Evolutionary conservation across 225 moss, liverwort and hornwort species (phyloP), one percentile per base, ranked within the genome.

Genomic region (Takakia lepidozioides): DNA sequence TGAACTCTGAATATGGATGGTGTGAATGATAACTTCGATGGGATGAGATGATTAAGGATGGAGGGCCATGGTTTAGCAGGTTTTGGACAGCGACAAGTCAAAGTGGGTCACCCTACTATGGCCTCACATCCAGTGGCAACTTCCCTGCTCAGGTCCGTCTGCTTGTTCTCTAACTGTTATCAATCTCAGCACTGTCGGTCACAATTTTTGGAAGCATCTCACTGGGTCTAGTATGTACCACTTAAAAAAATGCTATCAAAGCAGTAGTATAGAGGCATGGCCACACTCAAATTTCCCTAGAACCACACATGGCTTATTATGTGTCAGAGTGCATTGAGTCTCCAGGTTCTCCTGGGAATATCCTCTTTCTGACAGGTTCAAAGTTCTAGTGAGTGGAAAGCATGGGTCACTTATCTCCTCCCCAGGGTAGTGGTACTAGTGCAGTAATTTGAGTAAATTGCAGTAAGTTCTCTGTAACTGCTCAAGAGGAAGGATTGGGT

Each of bases 71-170:
- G 41, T 41, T 66, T 48, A 42, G 44, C 61, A 93, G 93, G 76
- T 98, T 79, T 53, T 98, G 98, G 98, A 98, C 98, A 64, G 71
- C 78, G 54, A 85, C 80, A 21, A 72, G 62, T 11, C 72, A 91
- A 63, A 67, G 13, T 56, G 98, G 98, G 13, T 85, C 74, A 42
- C 98, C 91, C 47, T 98, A 98, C 42, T 81, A 91, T 59, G 98
- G 91, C 55, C 60, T 91, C 11, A 98, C 98, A 21, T 91, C 98
- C 9, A 81, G 83, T 46, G 98, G 98, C 22, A 73, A 61, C 56
- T 85, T 53, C 58, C 98, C 98, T 39, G 98, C 91, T 54, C 85
- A 98, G 98, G 95, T 90, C 29, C 19, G 29, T 27, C 19, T 27
- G 16, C 19, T 22, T 17, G 35, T 11, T 47, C 15, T n/a, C 42